Percentiles rank a stretch among this genome's conserved stretches.
phyloP scores from a whole-genome alignment of 2,329 filamentous ascomycete genomes.

The Lachnellula hyalina region DNA sequence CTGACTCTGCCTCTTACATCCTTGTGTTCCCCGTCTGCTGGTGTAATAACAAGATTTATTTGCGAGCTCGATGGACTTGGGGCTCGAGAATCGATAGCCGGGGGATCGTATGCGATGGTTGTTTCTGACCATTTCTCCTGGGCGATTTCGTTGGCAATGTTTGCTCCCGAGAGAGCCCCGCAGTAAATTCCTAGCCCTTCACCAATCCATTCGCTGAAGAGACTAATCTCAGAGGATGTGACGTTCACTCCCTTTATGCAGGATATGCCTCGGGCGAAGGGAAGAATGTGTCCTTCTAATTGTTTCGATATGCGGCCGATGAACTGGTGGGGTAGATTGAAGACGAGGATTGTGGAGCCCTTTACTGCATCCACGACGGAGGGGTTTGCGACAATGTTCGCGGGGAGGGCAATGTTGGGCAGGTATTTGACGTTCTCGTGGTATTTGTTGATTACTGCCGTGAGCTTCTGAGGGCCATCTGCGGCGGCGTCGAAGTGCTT shows the following conservation, averaged over 20 bases:
- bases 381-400: conserved; percentile 80
- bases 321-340: conserved; percentile 96
- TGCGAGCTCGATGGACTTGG: conserved; percentile 52
- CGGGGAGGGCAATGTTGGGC: conserved; percentile 75
- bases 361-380: conserved; percentile 74
- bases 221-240: conserved; percentile 73
- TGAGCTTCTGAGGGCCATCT: conserved; percentile 78
- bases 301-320: conserved; percentile 81
- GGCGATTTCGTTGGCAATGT: conserved; percentile 93
- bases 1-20: conserved; percentile 63
- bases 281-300: conserved; percentile 81
- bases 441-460: conserved; percentile 78
- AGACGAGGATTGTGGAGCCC: conserved; percentile 82
- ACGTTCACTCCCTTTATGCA: conserved; percentile 99
- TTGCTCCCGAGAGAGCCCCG: conserved; percentile 89
- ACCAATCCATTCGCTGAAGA: conserved; percentile 95
- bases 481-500: conserved; percentile 61
- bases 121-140: conserved; percentile 96
- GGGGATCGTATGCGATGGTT: conserved; percentile 92
- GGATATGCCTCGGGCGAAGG: conserved; percentile 87
- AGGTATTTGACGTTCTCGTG: conserved; percentile 99
- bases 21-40: conserved; percentile 50
- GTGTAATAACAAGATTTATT: conserved; percentile 46
- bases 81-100: conserved; percentile 76
- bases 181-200: conserved; percentile 91